Conservation (phyloP, 164 flowering plant species). For the Aristolochia californica region DNA sequence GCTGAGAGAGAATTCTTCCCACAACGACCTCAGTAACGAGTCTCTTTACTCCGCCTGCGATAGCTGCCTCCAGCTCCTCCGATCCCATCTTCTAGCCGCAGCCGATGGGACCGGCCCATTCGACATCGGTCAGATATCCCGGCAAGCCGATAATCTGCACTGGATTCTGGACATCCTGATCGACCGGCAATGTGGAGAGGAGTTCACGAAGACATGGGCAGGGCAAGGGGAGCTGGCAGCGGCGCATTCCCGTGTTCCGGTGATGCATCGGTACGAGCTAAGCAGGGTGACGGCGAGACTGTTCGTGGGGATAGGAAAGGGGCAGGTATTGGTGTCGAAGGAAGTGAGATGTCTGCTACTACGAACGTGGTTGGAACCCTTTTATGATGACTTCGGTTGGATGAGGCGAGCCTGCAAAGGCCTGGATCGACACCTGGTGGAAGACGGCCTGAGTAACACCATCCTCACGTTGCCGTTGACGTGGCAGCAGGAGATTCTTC, state of each 20-base stretch:
- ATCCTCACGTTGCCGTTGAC: constrained; percentile 78
- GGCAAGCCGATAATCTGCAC: constrained; percentile 85
- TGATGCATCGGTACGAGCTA: constrained; percentile 67
- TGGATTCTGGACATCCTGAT: constrained; percentile 88
- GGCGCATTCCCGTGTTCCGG: constrained; percentile 64
- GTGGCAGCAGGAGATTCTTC: constrained; percentile 79
- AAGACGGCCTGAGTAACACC: constrained; percentile 83
- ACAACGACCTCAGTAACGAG: constrained; percentile 65
- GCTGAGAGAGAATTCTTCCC: constrained; percentile 74
- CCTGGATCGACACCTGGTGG: constrained; percentile 73
- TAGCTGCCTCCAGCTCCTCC: constrained; percentile 51
- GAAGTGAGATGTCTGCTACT: constrained; percentile 75
- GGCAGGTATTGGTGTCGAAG: constrained; percentile 75
- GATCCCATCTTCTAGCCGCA: constrained; percentile 41
- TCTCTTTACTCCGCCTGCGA: constrained; percentile 71
- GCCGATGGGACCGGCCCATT: constrained; percentile 14
- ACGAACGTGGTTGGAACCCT: constrained; percentile 81
- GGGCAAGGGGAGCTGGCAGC: constrained; percentile 53
- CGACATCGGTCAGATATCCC: constrained; percentile 48
- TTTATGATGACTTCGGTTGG: constrained; percentile 95
- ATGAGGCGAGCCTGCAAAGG: constrained; percentile 84
- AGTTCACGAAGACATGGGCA: constrained; percentile 76
- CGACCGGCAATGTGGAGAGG: constrained; percentile 83
- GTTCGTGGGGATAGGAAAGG: constrained; percentile 85
- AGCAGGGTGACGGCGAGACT: constrained; percentile 76